Evolutionary conservation across 2,329 filamentous ascomycete genomes (phyloP), one percentile per base, ranked within the genome.

Genomic region (Amauroascus verrucosus): DNA sequence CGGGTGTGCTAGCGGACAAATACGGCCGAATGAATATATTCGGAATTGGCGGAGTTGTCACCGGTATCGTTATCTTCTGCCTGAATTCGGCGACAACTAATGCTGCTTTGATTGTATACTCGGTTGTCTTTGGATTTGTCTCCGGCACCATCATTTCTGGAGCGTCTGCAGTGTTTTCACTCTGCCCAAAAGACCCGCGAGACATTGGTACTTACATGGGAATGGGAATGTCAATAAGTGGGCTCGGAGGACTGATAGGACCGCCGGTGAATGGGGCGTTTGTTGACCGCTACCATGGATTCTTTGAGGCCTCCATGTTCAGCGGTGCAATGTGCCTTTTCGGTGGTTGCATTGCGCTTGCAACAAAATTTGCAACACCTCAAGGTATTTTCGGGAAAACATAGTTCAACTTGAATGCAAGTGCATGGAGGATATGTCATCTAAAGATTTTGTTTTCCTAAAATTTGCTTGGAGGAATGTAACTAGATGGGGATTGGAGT

Each of bases 151-250:
- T 75, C 48, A 72, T 78, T 16, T 75, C 73, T 2, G 61, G 74
- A 6, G 67, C 45, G 14, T 24, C 55, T 3, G 54, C 54, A 8
- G 35, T 35, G 28, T 33, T 57, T 30, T 20, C 52, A 13, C 48
- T 38, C 5, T 35, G 40, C 69, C 0, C 69, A 66, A 6, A 70
- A 38, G 72, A 81, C 56, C 69, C 76, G 2, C 70, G 73, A 16
- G 70, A 78, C 38, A 69, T 81, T 14, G 81, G 81, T 0, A 79
- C 80, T 0, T 76, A 78, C 48, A 72, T 78, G 59, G 78, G 77
- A 14, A 76, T 77, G 64, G 51, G 53, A 4, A 54, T 57, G 48
- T 46, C 37, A 22, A 22, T 57, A 11, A 26, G 32, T 6, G 16
- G 50, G 4, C 16, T 54, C 35, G 46, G 48, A 40, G 54, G 38